phyloP scores from a whole-genome alignment of 2,329 filamentous ascomycete species.

The Zarea fungicola region DNA sequence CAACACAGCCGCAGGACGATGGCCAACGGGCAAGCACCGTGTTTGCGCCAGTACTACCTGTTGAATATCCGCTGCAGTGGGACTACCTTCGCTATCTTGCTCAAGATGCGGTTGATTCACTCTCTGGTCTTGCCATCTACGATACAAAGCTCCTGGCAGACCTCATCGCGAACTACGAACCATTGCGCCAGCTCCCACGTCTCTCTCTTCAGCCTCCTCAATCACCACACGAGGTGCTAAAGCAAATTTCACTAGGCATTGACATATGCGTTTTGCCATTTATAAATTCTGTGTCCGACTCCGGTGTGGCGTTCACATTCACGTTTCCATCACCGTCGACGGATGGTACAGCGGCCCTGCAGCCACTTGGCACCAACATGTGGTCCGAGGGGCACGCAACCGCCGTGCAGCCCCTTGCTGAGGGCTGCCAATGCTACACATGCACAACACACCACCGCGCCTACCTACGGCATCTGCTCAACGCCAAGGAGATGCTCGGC shows the following conservation, averaged over 20 bases:
- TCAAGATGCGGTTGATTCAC: slow-evolving; percentile 50
- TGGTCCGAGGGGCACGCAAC: slow-evolving; percentile 60
- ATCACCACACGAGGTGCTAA: slow-evolving; percentile 71
- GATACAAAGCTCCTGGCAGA: slow-evolving; percentile 64
- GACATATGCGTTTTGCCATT: slow-evolving; percentile 74
- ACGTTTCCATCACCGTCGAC: slow-evolving; percentile 51
- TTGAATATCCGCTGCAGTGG: slow-evolving; percentile 69
- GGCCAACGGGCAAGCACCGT: slow-evolving; percentile 33
- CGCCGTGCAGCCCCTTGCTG: slow-evolving; percentile 56
- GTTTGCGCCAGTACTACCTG: slow-evolving; percentile 66
- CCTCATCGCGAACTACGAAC: slow-evolving; percentile 45
- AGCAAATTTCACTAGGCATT: slow-evolving; percentile 69
- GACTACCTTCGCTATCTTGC: slow-evolving; percentile 71
- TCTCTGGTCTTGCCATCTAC: slow-evolving; percentile 75
- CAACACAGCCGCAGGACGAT: slow-evolving; percentile 22
- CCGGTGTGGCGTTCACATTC: slow-evolving; percentile 79
- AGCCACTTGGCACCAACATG: slow-evolving; percentile 70
- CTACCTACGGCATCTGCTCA: slow-evolving; percentile 80
- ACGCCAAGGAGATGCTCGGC: slow-evolving; percentile 91
- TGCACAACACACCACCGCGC: slow-evolving; percentile 81
- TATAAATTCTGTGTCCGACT: slow-evolving; percentile 68
- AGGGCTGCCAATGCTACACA: slow-evolving; percentile 71
- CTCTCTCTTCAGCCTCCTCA: slow-evolving; percentile 66
- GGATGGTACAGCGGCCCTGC: slow-evolving; percentile 3
- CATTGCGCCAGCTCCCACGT: slow-evolving; percentile 60